These are phyloP conservation scores for Citrus reticulata DNA, from an alignment of 345 rosid genomes.

Conservation along the genomic window DNA sequence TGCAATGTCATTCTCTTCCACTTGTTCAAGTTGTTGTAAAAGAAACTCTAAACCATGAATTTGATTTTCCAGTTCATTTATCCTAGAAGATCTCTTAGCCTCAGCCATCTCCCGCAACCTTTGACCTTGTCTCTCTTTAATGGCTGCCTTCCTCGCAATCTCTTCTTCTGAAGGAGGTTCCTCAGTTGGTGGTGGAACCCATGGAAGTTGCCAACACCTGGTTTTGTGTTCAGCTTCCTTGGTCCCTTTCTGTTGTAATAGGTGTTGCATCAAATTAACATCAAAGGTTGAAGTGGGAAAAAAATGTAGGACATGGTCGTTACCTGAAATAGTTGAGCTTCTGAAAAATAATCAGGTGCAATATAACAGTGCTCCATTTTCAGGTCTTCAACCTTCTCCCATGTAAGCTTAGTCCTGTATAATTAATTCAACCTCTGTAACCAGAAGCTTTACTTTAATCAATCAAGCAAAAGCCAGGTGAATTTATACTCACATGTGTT, in stretches of 20 bases:
- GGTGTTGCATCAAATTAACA: background rate
- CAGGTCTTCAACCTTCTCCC: slow-evolving; percentile 98
- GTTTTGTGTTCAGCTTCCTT: slow-evolving; percentile 89
- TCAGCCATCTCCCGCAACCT: slow-evolving; percentile 97
- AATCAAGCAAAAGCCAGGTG: slow-evolving; percentile 4
- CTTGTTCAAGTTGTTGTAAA: slow-evolving; percentile 73
- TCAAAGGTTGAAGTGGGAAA: slow-evolving; percentile 5
- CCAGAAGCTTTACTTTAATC: background rate
- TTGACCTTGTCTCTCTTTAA: slow-evolving; percentile 90
- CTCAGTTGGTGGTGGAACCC: slow-evolving; percentile 87
- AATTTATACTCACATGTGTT: slow-evolving; percentile 61
- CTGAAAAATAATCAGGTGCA: slow-evolving; percentile 70
- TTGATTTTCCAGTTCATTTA: slow-evolving; percentile 81
- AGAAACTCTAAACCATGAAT: slow-evolving; percentile 79
- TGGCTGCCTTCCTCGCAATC: slow-evolving; percentile 92
- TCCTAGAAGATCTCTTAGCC: slow-evolving; percentile 80
- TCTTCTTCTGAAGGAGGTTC: slow-evolving; percentile 97
- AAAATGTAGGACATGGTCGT: slow-evolving; percentile 10
- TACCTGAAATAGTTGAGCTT: slow-evolving; percentile 77
- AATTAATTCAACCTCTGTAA: slow-evolving; percentile 11
- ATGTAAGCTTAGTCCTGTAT: slow-evolving; percentile 68
- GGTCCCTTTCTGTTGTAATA: slow-evolving; percentile 62
- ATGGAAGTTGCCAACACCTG: slow-evolving; percentile 91
- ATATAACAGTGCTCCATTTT: slow-evolving; percentile 94
- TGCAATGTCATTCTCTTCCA: slow-evolving; percentile 54